Evolutionary conservation across 306 rosid genomes (phyloP), one percentile per base, ranked within the genome.

Genomic region (Cucurbita argyrosperma): DNA sequence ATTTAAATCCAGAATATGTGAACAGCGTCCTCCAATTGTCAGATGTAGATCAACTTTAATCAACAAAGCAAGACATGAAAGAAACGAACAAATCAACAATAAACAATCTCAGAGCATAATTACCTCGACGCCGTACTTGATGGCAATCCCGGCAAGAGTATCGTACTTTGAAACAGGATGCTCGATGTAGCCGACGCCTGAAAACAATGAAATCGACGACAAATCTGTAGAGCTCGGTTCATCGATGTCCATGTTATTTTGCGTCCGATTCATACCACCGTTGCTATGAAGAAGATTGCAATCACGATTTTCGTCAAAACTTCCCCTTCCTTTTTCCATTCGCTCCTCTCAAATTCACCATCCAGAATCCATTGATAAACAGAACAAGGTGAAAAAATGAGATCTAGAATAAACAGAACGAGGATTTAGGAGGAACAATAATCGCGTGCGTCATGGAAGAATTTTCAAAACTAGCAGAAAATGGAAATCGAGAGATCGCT

Each of bases 121-220:
- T 49, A 76, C 79, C 79, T 76, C 79, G 46, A 76, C 79, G 16
- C 79, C 79, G 55, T 76, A 76, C 66, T 76, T 76, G 26, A 76
- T 76, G 3, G 79, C 79, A 52, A 76, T 46, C 1, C 79, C 79
- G 16, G 66, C 79, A 18, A 76, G 79, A 39, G 79, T 76, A 18
- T 76, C 79, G 52, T 65, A 66, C 56, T 54, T 76, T 30, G 79
- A 76, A 52, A 76, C 67, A 18, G 53, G 66, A 12, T 76, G 79
- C 35, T 76, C 79, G 42, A 76, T 76, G 53, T 54, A 76, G 58
- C 43, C 65, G 42, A 11, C 38, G 46, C 64, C 64, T 10, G 64
- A 46, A 8, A 3, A n/a, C 7, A 46, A 76, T 3, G 59, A 75
- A 62, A 62, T 50, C 55, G 64, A 51, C 16, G 46, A 13, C 23